phyloP scores from a whole-genome alignment of 2,329 filamentous ascomycete genomes.

The Polychaeton citri region DNA sequence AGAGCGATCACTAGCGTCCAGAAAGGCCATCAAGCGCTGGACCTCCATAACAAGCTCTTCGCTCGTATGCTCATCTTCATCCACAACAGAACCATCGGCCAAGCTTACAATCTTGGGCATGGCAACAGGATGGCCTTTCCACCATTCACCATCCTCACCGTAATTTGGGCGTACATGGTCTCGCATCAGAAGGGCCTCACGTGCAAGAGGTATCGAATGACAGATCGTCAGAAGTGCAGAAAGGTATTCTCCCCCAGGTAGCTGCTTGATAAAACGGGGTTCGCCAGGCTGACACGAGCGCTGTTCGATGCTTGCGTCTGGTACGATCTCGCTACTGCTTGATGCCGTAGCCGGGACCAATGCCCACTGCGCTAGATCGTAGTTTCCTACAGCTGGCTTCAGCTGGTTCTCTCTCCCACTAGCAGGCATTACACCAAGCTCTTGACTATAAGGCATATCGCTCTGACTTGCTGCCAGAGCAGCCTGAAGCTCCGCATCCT shows the following conservation, averaged over 20 bases:
- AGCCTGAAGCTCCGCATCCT: slow-evolving; percentile 15
- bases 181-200: slow-evolving; percentile 43
- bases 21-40: slow-evolving; percentile 49
- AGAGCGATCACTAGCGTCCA: slow-evolving; percentile 43
- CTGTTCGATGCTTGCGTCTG: slow-evolving; percentile 29
- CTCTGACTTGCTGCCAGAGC: slow-evolving; percentile 14
- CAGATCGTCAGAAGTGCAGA: slow-evolving; percentile 47
- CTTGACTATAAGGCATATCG: slow-evolving; percentile 26
- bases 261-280: slow-evolving; percentile 45
- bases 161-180: slow-evolving; percentile 35
- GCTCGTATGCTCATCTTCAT: slow-evolving; percentile 19
- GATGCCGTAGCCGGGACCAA: slow-evolving; percentile 31
- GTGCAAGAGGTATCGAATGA: slow-evolving; percentile 45
- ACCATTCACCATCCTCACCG: slow-evolving; percentile 46
- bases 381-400: slow-evolving; percentile 39
- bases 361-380: slow-evolving; percentile 42
- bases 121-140: slow-evolving; percentile 43
- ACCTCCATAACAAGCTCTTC: slow-evolving; percentile 42
- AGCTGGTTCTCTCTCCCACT: slow-evolving; percentile 30
- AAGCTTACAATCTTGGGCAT: slow-evolving; percentile 37
- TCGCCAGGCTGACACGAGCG: slow-evolving; percentile 34
- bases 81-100: slow-evolving; percentile 12
- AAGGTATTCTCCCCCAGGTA: slow-evolving; percentile 39
- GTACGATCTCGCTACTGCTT: slow-evolving; percentile 38
- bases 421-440: slow-evolving; percentile 37